Evolutionary conservation across 495 filamentous ascomycete genomes (phyloP).

Genomic region (Wilcoxina mikolae): DNA sequence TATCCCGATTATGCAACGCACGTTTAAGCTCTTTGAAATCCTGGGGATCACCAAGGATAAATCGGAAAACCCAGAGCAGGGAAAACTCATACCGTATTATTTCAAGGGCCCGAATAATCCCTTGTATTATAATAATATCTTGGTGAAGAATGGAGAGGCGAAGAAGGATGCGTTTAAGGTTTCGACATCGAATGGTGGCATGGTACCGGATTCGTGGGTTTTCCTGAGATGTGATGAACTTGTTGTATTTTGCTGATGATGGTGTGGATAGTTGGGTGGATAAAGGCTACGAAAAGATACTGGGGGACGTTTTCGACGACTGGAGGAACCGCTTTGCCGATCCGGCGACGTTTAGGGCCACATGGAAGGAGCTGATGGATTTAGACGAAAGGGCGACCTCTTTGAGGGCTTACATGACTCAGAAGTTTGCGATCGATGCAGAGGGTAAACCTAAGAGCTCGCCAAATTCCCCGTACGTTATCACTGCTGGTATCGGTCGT

Average conservation of each 20-base stretch:
- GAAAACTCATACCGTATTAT: slow-evolving; percentile 21
- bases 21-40: slow-evolving; percentile 17
- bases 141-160: background rate
- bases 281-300: background rate
- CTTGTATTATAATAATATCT: slow-evolving; percentile 18
- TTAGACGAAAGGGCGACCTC: background rate
- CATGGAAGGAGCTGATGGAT: background rate
- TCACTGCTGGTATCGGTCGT: background rate
- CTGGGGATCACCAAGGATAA: background rate
- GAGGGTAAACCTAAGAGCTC: background rate
- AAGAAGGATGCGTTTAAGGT: background rate
- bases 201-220: background rate
- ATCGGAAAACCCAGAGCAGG: background rate
- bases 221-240: background rate
- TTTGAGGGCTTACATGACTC: background rate
- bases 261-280: too few relatives aligned
- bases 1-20: slow-evolving; percentile 21
- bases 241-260: too few relatives aligned
- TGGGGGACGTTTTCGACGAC: background rate
- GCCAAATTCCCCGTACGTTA: background rate
- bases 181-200: background rate
- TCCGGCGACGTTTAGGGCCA: background rate
- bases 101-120: slow-evolving; percentile 9
- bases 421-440: background rate
- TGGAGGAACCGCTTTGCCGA: background rate